Conservation (phyloP, 1,139 yeast species). For the Wickerhamomyces sp. region DNA sequence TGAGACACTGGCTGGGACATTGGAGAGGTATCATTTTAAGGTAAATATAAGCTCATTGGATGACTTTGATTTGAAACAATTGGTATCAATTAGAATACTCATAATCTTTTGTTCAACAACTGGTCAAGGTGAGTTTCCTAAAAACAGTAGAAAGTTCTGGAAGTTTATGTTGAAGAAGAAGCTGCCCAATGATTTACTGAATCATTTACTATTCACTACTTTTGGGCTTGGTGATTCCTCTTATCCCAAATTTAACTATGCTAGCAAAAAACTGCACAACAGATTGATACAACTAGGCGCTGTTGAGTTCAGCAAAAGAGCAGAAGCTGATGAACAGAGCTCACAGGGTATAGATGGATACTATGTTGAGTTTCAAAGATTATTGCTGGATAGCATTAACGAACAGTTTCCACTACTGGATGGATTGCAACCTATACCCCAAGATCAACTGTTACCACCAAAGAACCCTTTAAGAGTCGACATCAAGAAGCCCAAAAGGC, state of each 20-base stretch:
- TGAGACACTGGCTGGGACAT: constrained; percentile 49
- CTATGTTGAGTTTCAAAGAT: constrained; percentile 68
- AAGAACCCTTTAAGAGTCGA: constrained; percentile 31
- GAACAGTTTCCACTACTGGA: constrained; percentile 34
- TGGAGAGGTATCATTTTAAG: constrained; percentile 52
- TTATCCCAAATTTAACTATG: constrained; percentile 83
- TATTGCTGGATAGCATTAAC: constrained; percentile 41
- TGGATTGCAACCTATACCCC: constrained; percentile 32
- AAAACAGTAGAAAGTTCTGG: constrained; percentile 73
- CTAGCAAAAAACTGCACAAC: constrained; percentile 74
- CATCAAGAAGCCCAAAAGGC: constrained; percentile 25
- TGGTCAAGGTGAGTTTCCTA: constrained; percentile 93
- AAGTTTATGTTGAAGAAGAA: constrained; percentile 61
- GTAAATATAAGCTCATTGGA: constrained; percentile 57
- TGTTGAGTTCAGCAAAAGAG: constrained; percentile 59
- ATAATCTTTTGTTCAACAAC: constrained; percentile 82
- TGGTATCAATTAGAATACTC: constrained; percentile 46
- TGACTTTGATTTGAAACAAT: constrained; percentile 50
- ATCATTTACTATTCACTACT: constrained; percentile 60
- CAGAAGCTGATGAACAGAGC: constrained; percentile 84
- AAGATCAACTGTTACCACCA: constrained; percentile 41
- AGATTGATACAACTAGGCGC: constrained; percentile 83
- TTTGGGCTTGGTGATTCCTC: constrained; percentile 97
- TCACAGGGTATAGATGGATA: constrained; percentile 77
- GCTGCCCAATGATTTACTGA: constrained; percentile 60